phyloP scores from a whole-genome alignment of 805 yeast species.

The Grigorovia yakushimaensis region DNA sequence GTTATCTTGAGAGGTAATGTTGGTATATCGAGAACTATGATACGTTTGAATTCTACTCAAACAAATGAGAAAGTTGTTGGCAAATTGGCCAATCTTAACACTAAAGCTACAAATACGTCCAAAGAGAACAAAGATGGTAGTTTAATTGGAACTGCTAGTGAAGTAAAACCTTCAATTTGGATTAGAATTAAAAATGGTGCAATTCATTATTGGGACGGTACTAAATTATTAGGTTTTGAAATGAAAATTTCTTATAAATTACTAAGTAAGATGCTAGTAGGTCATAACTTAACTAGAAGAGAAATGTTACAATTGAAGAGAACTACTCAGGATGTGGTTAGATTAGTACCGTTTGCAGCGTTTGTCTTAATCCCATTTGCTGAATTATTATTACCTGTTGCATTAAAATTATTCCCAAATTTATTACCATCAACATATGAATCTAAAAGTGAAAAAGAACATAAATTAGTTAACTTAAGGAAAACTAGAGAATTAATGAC shows the following conservation, averaged over 20 bases:
- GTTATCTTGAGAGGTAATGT: background rate
- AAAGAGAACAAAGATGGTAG: background rate
- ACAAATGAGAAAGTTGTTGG: background rate
- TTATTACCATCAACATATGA: constrained; percentile 89
- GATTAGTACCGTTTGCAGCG: constrained; percentile 88
- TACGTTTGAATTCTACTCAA: background rate
- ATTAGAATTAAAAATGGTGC: constrained; percentile 81
- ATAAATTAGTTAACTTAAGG: constrained; percentile 46
- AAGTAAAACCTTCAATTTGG: constrained; percentile 52
- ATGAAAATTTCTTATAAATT: constrained; percentile 75
- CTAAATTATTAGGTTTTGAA: constrained; percentile 86
- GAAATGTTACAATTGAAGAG: constrained; percentile 81
- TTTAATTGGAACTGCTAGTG: background rate
- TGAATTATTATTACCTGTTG: constrained; percentile 80
- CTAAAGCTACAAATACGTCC: background rate
- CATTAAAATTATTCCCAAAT: constrained; percentile 87
- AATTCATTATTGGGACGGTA: constrained; percentile 91
- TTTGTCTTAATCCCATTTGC: constrained; percentile 91
- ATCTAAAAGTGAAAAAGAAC: constrained; percentile 48
- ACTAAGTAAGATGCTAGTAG: constrained; percentile 72
- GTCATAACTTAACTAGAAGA: constrained; percentile 85
- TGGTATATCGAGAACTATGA: background rate
- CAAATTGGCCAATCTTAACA: background rate
- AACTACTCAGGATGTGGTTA: constrained; percentile 73
- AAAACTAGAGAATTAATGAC: constrained; percentile 58